Evolutionary conservation across 1,284 basidiomycete genomes (phyloP).

Genomic region (Sporisorium scitamineum): DNA sequence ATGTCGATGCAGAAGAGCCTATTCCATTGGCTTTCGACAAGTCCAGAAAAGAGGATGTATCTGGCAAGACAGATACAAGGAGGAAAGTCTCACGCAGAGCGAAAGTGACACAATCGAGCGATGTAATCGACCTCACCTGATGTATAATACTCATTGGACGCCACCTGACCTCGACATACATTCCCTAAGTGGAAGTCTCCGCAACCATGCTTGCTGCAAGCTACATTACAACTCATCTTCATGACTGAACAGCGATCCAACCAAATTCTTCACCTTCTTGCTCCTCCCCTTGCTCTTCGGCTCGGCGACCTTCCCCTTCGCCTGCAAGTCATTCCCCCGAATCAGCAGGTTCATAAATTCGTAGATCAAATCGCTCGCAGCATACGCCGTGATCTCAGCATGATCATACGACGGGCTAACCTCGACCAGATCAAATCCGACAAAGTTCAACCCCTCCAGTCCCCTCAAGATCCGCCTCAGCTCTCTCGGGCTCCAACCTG

Average conservation of each 20-base stretch:
- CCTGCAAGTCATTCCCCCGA: slow-evolving; percentile 19
- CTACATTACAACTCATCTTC: slow-evolving; percentile 23
- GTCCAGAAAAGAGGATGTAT: neutral
- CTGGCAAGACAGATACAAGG: neutral
- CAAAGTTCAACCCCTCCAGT: slow-evolving; percentile 55
- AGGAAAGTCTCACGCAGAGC: slow-evolving; percentile 15
- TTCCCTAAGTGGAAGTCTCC: no score
- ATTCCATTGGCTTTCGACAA: neutral
- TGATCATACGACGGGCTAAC: slow-evolving; percentile 58
- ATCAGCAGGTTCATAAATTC: slow-evolving; percentile 55
- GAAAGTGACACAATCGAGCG: neutral
- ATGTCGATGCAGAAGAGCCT: neutral
- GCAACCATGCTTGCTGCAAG: neutral
- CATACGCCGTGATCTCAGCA: slow-evolving; percentile 56
- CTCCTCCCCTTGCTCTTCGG: slow-evolving; percentile 23
- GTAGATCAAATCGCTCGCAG: slow-evolving; percentile 56
- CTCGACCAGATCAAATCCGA: slow-evolving; percentile 60
- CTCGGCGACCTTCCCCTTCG: slow-evolving; percentile 19
- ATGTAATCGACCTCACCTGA: slow-evolving; percentile 38
- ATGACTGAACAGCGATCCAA: slow-evolving; percentile 22
- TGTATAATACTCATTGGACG: neutral
- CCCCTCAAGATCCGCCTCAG: slow-evolving; percentile 48
- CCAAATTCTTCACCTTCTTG: slow-evolving; percentile 18
- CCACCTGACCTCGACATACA: neutral
- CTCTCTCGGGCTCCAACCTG: slow-evolving; percentile 58